A percentile compares a stretch with the other conserved stretches of the same genome.
phyloP scores from a whole-genome alignment of 2,329 filamentous ascomycete species.

The Scedosporium aurantiacum region DNA sequence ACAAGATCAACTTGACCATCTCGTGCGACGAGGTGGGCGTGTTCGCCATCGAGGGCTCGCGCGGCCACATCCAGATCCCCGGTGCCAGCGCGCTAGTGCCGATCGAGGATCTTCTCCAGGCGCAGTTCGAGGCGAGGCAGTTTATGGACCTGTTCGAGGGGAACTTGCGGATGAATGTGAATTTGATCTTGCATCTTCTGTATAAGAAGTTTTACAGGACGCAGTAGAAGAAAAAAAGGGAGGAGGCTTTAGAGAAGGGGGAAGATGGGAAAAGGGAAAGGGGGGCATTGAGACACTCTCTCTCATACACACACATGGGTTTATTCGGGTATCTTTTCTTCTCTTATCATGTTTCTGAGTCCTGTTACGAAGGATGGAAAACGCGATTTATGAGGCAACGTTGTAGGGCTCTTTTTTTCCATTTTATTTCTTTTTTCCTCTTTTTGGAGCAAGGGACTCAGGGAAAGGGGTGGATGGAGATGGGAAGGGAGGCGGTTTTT shows the following conservation, averaged over 20 bases:
- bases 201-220: conserved; percentile 97
- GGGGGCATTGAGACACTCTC: neutral
- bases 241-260: neutral
- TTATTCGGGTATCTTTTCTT: neutral
- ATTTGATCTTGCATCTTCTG: conserved; percentile 87
- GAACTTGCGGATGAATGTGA: conserved; percentile 81
- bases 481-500: conserved; percentile 4
- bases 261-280: neutral
- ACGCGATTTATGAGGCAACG: neutral
- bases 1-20: conserved; percentile 88
- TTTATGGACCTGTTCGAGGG: conserved; percentile 92
- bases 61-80: conserved; percentile 89
- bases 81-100: conserved; percentile 81
- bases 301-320: neutral
- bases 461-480: neutral
- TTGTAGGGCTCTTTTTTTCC: neutral
- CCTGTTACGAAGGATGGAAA: neutral
- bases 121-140: conserved; percentile 93
- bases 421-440: neutral
- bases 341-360: neutral
- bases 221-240: conserved; percentile 28
- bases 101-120: conserved; percentile 87
- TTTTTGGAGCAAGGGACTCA: neutral
- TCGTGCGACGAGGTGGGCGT: conserved; percentile 88
- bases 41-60: conserved; percentile 83